Conservation (phyloP, 2,329 filamentous ascomycete species). For the Pleoardoris graminearum region DNA sequence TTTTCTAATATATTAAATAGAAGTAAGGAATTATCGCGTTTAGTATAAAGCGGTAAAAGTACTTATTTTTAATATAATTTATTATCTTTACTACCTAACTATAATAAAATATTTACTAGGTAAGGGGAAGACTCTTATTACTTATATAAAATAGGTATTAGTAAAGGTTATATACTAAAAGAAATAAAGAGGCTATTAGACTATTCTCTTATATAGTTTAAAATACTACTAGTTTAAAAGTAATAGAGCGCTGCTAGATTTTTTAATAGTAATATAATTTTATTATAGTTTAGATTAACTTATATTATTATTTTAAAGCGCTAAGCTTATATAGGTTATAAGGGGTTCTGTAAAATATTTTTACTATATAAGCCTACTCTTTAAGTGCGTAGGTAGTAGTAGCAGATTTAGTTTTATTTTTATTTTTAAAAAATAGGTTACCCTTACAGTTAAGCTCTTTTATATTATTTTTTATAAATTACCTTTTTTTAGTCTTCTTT, state of each 20-base stretch:
- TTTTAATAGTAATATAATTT: slow-evolving; percentile 1
- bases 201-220: neutral
- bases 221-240: neutral
- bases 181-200: neutral
- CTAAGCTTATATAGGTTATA: neutral
- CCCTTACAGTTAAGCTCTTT: neutral
- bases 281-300: slow-evolving; percentile 1
- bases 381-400: slow-evolving; percentile 1
- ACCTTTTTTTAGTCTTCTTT: neutral
- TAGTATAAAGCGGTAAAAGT: neutral
- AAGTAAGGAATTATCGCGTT: neutral
- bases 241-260: neutral
- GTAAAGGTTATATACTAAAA: neutral
- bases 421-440: neutral
- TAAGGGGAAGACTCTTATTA: neutral
- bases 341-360: neutral
- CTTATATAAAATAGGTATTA: slow-evolving; percentile 5
- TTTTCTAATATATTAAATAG: neutral
- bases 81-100: neutral
- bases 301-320: neutral
- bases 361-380: slow-evolving; percentile 1
- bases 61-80: neutral
- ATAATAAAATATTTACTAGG: neutral
- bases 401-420: slow-evolving; percentile 1
- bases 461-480: slow-evolving; percentile 2